A percentile compares a stretch with the other conserved stretches of the same genome.
Evolutionary conservation across 495 filamentous ascomycete genomes (phyloP).

Genomic region (Halenospora varia): DNA sequence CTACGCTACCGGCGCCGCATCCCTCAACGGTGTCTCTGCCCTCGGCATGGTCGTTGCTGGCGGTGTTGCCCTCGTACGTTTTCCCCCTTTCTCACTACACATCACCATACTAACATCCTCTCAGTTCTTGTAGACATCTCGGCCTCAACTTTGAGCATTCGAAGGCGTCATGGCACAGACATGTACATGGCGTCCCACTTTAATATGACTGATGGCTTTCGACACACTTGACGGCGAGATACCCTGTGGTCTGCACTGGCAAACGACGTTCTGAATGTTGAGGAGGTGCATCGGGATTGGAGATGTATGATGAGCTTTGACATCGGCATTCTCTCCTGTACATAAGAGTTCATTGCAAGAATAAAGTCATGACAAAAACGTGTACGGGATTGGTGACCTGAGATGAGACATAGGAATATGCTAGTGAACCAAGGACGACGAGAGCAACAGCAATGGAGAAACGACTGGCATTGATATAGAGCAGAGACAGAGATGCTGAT

Average conservation of each 20-base stretch:
- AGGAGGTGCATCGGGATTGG: conserved; percentile 9
- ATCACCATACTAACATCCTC: conserved; percentile 2
- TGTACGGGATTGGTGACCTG: too few species aligned
- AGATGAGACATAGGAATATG: too few species aligned
- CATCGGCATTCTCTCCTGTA: conserved; percentile 24
- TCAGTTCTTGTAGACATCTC: conserved; percentile 22
- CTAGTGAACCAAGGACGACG: too few species aligned
- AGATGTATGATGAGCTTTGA: conserved; percentile 20
- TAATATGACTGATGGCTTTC: conserved; percentile 14
- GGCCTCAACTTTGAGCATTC: conserved; percentile 13
- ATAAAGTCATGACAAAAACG: conserved; percentile 9
- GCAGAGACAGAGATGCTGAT: too few species aligned
- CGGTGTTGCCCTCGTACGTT: conserved; percentile 25
- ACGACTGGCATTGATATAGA: too few species aligned
- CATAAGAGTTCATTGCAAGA: conserved; percentile 20
- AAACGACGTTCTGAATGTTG: conserved; percentile 13
- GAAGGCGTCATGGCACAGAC: conserved; percentile 9
- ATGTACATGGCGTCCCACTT: conserved; percentile 12
- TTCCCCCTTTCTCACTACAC: neutral
- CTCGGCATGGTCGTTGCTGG: conserved; percentile 24
- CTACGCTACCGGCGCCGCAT: conserved; percentile 23
- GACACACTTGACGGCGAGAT: conserved; percentile 19
- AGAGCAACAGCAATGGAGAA: too few species aligned
- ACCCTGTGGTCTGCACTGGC: conserved; percentile 18
- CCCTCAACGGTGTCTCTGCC: conserved; percentile 21